phyloP scores from a whole-genome alignment of 2,329 filamentous ascomycete genomes.

The Aspergillus proliferans region DNA sequence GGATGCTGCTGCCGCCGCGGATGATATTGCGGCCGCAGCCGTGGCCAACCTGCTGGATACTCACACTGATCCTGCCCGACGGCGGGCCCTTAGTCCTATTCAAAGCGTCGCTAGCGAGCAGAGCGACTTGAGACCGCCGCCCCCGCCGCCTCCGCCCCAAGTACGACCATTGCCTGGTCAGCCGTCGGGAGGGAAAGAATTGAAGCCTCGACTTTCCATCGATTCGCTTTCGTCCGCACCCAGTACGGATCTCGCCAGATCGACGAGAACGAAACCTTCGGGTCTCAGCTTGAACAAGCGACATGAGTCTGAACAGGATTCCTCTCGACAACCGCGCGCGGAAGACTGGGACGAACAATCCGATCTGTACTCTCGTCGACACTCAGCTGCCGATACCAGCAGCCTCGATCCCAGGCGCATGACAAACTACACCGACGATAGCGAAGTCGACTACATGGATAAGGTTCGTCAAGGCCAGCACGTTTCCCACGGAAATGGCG shows the following conservation, averaged over 20 bases:
- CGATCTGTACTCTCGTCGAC: slow-evolving; percentile 49
- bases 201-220: slow-evolving; percentile 47
- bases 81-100: slow-evolving; percentile 75
- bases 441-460: slow-evolving; percentile 51
- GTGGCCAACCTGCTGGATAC: slow-evolving; percentile 30
- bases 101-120: slow-evolving; percentile 87
- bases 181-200: slow-evolving; percentile 54
- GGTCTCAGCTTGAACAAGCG: slow-evolving; percentile 46
- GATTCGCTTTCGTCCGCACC: slow-evolving; percentile 53
- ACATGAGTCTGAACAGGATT: slow-evolving; percentile 25
- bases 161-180: slow-evolving; percentile 36
- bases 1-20: slow-evolving; percentile 22
- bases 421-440: slow-evolving; percentile 51
- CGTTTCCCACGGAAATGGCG: slow-evolving; percentile 61
- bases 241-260: slow-evolving; percentile 52
- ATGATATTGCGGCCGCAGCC: slow-evolving; percentile 36
- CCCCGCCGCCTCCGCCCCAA: slow-evolving; percentile 48
- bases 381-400: slow-evolving; percentile 43
- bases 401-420: slow-evolving; percentile 47
- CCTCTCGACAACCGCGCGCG: slow-evolving; percentile 17
- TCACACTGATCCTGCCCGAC: slow-evolving; percentile 51
- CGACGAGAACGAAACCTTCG: slow-evolving; percentile 49
- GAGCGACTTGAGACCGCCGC: slow-evolving; percentile 59
- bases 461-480: slow-evolving; percentile 60
- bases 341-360: slow-evolving; percentile 21